Conservation (phyloP, 805 yeast species). For the Yamadazyma kitorensis region DNA sequence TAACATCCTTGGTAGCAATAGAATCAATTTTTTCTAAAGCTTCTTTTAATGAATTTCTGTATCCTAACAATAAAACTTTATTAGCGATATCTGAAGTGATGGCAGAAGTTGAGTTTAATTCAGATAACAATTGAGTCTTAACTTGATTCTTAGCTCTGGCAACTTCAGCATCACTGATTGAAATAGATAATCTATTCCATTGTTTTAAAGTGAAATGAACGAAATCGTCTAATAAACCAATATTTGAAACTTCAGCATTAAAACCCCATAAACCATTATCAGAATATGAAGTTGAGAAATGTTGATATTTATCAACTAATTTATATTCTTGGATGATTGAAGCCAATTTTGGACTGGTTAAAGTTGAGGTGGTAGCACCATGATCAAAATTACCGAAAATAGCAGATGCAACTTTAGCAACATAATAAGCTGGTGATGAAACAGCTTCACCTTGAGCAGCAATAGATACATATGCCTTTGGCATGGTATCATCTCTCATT, state of each 20-base stretch:
- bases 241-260: conserved; percentile 60
- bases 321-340: conserved; percentile 69
- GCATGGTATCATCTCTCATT: conserved; percentile 84
- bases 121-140: conserved; percentile 59
- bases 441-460: conserved; percentile 72
- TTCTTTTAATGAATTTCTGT: conserved; percentile 59
- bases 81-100: conserved; percentile 58
- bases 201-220: conserved; percentile 79
- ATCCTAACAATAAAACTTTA: conserved; percentile 58
- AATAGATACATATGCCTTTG: conserved; percentile 74
- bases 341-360: conserved; percentile 65
- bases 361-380: conserved; percentile 47
- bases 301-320: conserved; percentile 67
- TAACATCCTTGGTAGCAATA: conserved; percentile 56
- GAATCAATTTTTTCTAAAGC: conserved; percentile 61
- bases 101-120: conserved; percentile 47
- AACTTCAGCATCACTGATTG: conserved; percentile 74
- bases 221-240: conserved; percentile 65
- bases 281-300: conserved; percentile 69
- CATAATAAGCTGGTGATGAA: conserved; percentile 61
- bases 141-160: conserved; percentile 71
- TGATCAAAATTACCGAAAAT: conserved; percentile 54
- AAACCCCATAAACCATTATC: conserved; percentile 87
- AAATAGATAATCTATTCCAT: conserved; percentile 81
- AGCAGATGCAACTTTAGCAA: conserved; percentile 71